phyloP scores from a whole-genome alignment of 2,329 filamentous ascomycete species.

The Hymenoscyphus scutula region DNA sequence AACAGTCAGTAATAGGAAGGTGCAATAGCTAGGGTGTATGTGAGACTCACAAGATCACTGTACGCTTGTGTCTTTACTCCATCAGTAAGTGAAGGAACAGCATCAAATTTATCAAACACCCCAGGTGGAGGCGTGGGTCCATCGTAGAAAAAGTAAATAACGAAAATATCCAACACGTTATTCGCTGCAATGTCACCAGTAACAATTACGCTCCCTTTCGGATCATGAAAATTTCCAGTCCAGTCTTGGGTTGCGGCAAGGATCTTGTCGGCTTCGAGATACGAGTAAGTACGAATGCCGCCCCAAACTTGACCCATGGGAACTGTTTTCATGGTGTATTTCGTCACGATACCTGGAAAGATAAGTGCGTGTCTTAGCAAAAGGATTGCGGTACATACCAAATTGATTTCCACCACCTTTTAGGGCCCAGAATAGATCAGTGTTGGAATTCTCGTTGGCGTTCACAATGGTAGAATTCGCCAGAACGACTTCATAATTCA shows the following conservation, averaged over 20 bases:
- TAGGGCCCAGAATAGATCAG: conserved; percentile 29
- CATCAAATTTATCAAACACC: conserved; percentile 27
- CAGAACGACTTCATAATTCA: conserved; percentile 43
- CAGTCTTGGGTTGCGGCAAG: conserved; percentile 52
- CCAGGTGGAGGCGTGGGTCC: conserved; percentile 35
- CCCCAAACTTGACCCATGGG: conserved; percentile 39
- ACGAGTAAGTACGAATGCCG: conserved; percentile 38
- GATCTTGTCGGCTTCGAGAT: conserved; percentile 36
- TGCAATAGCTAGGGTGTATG: background rate
- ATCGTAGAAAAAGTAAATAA: conserved; percentile 40
- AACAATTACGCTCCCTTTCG: conserved; percentile 36
- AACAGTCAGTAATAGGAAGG: background rate
- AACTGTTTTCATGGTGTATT: conserved; percentile 35
- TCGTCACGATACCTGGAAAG: conserved; percentile 36
- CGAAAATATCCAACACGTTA: conserved; percentile 24
- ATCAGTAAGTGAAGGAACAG: conserved; percentile 16
- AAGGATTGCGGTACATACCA: conserved; percentile 25
- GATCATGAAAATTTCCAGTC: conserved; percentile 51
- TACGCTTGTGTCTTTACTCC: conserved; percentile 32
- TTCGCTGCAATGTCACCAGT: conserved; percentile 26
- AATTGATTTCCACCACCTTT: conserved; percentile 32
- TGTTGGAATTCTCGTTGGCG: conserved; percentile 23
- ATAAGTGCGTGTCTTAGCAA: background rate
- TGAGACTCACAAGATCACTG: conserved; percentile 32
- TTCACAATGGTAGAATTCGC: conserved; percentile 25